Percentiles rank a stretch among this genome's conserved stretches.
phyloP scores from a whole-genome alignment of 2,329 filamentous ascomycete genomes.

The Fusarium sp. region DNA sequence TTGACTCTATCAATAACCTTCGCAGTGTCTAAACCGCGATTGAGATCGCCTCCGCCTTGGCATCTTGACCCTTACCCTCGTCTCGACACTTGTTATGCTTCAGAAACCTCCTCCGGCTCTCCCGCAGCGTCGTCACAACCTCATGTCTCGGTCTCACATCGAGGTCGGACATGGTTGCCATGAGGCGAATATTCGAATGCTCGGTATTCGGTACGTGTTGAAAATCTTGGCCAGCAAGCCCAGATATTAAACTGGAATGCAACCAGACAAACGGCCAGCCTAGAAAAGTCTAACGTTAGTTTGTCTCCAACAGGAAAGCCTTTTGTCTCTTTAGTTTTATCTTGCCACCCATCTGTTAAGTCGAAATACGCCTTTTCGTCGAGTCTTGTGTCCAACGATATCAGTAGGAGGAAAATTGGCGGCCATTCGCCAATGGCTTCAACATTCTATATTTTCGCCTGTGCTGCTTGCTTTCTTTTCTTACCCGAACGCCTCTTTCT shows the following conservation, averaged over 20 bases:
- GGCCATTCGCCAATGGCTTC: background rate
- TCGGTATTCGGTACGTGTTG: constrained; percentile 24
- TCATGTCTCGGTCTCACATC: constrained; percentile 7
- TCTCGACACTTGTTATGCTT: background rate
- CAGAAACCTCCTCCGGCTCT: background rate
- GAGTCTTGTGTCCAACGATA: background rate
- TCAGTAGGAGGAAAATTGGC: background rate
- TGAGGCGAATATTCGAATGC: background rate
- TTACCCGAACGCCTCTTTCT: background rate
- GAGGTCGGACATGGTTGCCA: background rate
- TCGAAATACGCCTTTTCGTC: background rate
- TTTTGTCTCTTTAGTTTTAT: constrained; percentile 1
- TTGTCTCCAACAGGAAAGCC: constrained; percentile 7
- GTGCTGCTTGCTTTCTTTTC: background rate
- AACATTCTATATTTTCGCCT: background rate
- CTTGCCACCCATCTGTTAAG: background rate
- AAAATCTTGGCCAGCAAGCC: constrained; percentile 22
- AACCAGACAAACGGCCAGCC: constrained; percentile 10
- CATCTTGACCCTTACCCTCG: background rate
- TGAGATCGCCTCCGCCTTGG: background rate
- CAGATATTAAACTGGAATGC: constrained; percentile 19
- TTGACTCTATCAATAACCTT: background rate
- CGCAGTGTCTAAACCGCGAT: background rate
- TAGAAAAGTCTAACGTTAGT: constrained; percentile 4
- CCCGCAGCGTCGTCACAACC: constrained; percentile 9